Evolutionary conservation across 2,329 filamentous ascomycete species (phyloP).

Genomic region (Lachnellula subtilissima): DNA sequence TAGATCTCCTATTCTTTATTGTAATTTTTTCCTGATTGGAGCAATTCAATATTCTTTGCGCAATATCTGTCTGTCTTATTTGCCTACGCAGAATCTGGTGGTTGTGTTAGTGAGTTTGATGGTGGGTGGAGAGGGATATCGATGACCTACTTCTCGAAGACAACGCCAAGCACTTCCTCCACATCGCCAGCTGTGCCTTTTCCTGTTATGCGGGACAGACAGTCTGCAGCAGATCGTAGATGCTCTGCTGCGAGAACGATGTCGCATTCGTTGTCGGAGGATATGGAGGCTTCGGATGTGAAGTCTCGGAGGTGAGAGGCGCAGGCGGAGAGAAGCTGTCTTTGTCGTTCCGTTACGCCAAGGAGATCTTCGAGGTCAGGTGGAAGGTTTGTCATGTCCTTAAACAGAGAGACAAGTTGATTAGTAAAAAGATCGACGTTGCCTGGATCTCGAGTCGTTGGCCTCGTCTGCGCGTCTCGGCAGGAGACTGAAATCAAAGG

Average conservation of each 20-base stretch:
- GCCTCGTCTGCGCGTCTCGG: conserved; percentile 44
- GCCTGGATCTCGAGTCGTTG: conserved; percentile 47
- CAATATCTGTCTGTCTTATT: conserved; percentile 12
- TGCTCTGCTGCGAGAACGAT: conserved; percentile 89
- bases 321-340: conserved; percentile 72
- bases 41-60: too few species aligned
- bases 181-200: conserved; percentile 81
- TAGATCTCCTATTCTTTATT: background rate
- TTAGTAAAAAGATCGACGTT: conserved; percentile 65
- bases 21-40: background rate
- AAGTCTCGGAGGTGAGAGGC: conserved; percentile 69
- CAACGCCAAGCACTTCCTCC: conserved; percentile 90
- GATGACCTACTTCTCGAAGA: conserved; percentile 78
- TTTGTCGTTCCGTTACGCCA: conserved; percentile 86
- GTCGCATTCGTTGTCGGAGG: conserved; percentile 55
- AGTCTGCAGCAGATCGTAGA: conserved; percentile 73
- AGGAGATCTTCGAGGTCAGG: conserved; percentile 76
- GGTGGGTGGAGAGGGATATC: background rate
- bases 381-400: conserved; percentile 63
- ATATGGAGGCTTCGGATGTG: conserved; percentile 49
- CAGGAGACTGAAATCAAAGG: conserved; percentile 68
- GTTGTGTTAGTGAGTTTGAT: background rate
- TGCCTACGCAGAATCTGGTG: conserved; percentile 29
- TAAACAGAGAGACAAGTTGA: conserved; percentile 64
- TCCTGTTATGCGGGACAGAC: conserved; percentile 82